A percentile compares a stretch with the other conserved stretches of the same genome.
Evolutionary conservation across 768 basidiomycete genomes (phyloP).

Genomic region (Boletus rubescentipes): DNA sequence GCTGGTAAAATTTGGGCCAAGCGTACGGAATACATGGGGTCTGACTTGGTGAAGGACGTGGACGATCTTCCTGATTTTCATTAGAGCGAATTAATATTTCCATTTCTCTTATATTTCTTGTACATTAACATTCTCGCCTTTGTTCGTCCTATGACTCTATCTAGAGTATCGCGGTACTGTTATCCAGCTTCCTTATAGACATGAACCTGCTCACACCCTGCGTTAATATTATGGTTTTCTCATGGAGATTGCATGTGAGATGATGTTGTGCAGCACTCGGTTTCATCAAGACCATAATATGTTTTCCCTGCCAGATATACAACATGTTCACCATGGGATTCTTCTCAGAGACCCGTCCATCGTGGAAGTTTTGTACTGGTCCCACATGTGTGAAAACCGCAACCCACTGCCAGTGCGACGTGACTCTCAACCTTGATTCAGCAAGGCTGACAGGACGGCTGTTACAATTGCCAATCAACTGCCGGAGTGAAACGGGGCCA

Average conservation of each 20-base stretch:
- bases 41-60: conserved; percentile 7
- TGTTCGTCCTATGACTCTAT: background rate
- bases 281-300: background rate
- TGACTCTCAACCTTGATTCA: background rate
- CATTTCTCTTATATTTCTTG: background rate
- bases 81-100: background rate
- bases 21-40: conserved; percentile 2
- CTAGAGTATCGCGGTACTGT: background rate
- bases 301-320: background rate
- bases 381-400: background rate
- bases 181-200: background rate
- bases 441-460: background rate
- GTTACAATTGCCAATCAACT: background rate
- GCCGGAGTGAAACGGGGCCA: background rate
- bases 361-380: background rate
- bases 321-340: background rate
- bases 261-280: background rate
- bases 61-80: background rate
- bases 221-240: too few species aligned
- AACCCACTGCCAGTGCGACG: background rate
- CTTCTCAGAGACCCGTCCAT: background rate
- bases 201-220: background rate
- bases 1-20: conserved; percentile 20
- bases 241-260: background rate
- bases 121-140: background rate